Evolutionary conservation across 2,329 filamentous ascomycete species (phyloP).

Genomic region (Penicillium occitanis): DNA sequence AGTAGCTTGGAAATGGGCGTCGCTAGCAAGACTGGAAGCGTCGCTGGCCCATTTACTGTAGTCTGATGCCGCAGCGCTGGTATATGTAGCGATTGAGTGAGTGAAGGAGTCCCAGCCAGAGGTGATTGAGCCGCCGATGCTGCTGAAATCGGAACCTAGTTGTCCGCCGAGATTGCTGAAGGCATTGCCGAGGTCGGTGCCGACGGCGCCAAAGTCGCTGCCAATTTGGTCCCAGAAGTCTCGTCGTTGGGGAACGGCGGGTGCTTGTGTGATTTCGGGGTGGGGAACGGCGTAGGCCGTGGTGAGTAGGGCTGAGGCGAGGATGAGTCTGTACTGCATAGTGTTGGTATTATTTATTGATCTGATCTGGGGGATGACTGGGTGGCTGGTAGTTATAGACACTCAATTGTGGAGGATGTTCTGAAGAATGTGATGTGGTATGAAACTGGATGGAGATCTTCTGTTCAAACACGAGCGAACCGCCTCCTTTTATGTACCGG

Average conservation of each 20-base stretch:
- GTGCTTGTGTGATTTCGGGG: slow-evolving; percentile 21
- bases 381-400: neutral
- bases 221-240: slow-evolving; percentile 18
- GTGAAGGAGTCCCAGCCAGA: slow-evolving; percentile 19
- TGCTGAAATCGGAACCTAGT: slow-evolving; percentile 13
- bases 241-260: slow-evolving; percentile 8
- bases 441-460: neutral
- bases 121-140: slow-evolving; percentile 17
- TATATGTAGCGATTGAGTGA: neutral
- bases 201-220: slow-evolving; percentile 18
- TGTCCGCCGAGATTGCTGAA: slow-evolving; percentile 17
- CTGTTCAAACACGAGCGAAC: neutral
- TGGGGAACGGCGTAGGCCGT: slow-evolving; percentile 18
- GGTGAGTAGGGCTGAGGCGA: slow-evolving; percentile 14
- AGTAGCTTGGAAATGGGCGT: slow-evolving; percentile 13
- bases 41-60: slow-evolving; percentile 20
- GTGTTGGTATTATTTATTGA: neutral
- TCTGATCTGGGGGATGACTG: neutral
- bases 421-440: neutral
- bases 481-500: slow-evolving; percentile 15
- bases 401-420: neutral
- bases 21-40: slow-evolving; percentile 17
- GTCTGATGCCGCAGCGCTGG: slow-evolving; percentile 7
- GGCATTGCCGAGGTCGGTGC: slow-evolving; percentile 17
- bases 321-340: slow-evolving; percentile 21